Evolutionary conservation across 352 stramenopile species (phyloP), one percentile per base, ranked within the genome.

Genomic region (Pythium utonaiense): DNA sequence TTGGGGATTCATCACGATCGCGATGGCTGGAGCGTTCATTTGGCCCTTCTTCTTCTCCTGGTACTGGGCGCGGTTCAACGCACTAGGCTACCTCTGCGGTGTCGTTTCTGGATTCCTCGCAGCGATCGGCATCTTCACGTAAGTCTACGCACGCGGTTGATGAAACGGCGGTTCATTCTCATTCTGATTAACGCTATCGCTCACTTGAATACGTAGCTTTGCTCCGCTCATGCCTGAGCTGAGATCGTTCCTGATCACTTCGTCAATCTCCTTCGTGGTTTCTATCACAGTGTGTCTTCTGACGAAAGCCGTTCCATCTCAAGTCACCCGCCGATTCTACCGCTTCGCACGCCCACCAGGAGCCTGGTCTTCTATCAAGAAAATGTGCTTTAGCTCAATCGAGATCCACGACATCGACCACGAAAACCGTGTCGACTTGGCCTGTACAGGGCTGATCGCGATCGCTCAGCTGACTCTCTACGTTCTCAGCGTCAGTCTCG

Each of bases 21-120:
- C 78, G 0, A 74, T 92, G 62, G 77, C 72, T 3, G 83, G 80
- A 34, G 80, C 77, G 2, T 77, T 88, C 48, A 75, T 89, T 21
- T 89, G 75, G 74, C 80, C 80, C 12, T 89, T 82, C 57, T 92
- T 92, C 62, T 81, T 92, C 49, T 82, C 78, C 22, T 92, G 83
- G 83, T 92, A 92, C 45, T 92, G 83, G 83, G 70, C 77, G 12
- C 78, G 77, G 25, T 90, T 92, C 64, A 92, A 89, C 53, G 82
- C 78, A 6, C 70, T 66, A 22, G 84, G 82, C 34, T 89, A 75
- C 61, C 62, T 89, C 4, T 60, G 67, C 19, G 82, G 83, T 14
- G 69, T 90, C 25, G 40, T 74, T 17, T 74, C 73, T 0, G 83
- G 83, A 14, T 86, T 88, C 48, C 52, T 84, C 19, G 64, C 75